Percentiles rank a stretch among this genome's conserved stretches.
phyloP scores from a whole-genome alignment of 192 early-diverging fungal genomes.

The Coemansia sp. region DNA sequence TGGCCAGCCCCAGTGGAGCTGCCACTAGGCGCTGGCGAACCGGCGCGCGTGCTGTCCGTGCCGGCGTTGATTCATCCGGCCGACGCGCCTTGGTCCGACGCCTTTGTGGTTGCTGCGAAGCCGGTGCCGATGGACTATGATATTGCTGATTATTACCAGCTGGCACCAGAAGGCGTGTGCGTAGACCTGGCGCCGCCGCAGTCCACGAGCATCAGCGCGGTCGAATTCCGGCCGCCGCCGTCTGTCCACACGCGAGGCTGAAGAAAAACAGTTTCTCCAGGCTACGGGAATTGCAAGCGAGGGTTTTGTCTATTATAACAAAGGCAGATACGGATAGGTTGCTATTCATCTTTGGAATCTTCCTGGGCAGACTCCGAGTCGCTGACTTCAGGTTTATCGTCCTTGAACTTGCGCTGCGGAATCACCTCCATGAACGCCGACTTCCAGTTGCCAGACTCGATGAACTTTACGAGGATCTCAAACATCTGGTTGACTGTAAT shows the following conservation, averaged over 20 bases:
- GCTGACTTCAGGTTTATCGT: constrained; percentile 11
- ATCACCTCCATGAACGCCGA: constrained; percentile 85
- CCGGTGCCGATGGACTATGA: constrained; percentile 12
- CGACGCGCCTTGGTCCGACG: constrained; percentile 34
- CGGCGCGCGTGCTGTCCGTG: constrained; percentile 9
- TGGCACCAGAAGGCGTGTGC: not conserved
- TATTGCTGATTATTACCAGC: constrained; percentile 16
- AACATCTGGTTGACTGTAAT: constrained; percentile 95
- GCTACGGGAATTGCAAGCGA: too few species aligned
- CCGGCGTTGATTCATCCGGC: constrained; percentile 10
- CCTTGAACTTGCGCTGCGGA: constrained; percentile 79
- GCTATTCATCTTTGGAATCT: too few species aligned
- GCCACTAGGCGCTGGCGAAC: constrained; percentile 44
- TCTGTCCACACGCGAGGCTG: constrained; percentile 30
- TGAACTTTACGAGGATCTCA: constrained; percentile 80
- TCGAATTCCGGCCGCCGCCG: constrained; percentile 31
- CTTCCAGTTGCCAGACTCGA: constrained; percentile 80
- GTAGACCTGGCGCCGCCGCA: not conserved
- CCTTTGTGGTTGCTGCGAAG: constrained; percentile 10
- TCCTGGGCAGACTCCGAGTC: too few species aligned
- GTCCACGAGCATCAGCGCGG: constrained; percentile 16
- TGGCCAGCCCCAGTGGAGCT: constrained; percentile 28
- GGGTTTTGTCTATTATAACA: too few species aligned
- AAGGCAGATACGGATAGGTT: too few species aligned
- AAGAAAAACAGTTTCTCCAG: too few species aligned